Conservation (phyloP, 371 early-diverging fungal species). For the Conidiobolus incongruus region DNA sequence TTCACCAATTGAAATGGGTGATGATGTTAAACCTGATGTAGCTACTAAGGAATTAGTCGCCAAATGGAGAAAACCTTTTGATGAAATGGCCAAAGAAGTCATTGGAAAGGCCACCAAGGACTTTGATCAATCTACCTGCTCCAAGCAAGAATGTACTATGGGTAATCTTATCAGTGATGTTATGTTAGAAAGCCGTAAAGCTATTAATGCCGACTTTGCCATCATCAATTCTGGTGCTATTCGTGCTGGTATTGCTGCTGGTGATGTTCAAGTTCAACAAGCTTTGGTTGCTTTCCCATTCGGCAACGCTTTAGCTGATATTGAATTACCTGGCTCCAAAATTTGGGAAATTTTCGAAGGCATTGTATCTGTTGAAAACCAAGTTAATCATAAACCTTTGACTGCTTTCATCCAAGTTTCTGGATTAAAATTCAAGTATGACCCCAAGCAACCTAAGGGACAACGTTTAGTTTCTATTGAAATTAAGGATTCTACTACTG, state of each 20-base stretch:
- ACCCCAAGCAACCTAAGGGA: background rate
- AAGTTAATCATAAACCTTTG: constrained; percentile 7
- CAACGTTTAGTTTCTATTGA: constrained; percentile 5
- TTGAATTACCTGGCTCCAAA: constrained; percentile 16
- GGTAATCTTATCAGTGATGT: constrained; percentile 28
- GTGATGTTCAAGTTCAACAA: constrained; percentile 20
- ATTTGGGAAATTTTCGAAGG: constrained; percentile 15
- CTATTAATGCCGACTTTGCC: constrained; percentile 11
- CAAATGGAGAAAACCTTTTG: constrained; percentile 20
- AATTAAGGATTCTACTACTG: constrained; percentile 4
- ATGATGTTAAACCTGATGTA: constrained; percentile 15
- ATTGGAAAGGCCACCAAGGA: constrained; percentile 13
- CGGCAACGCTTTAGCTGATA: constrained; percentile 18
- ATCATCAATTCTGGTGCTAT: constrained; percentile 32
- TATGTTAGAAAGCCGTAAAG: constrained; percentile 11
- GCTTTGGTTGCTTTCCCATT: constrained; percentile 29
- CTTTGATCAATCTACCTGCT: constrained; percentile 15
- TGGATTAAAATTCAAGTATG: constrained; percentile 6
- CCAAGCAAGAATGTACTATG: constrained; percentile 19
- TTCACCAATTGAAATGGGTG: constrained; percentile 23
- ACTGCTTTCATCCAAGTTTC: constrained; percentile 16
- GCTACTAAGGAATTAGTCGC: constrained; percentile 11
- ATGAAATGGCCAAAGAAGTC: constrained; percentile 14
- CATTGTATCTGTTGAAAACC: constrained; percentile 6
- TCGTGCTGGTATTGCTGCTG: constrained; percentile 18